Percentiles rank a stretch among this genome's conserved stretches.
Conservation (phyloP, 2,329 filamentous ascomycete species). For the Didymella glomerata region DNA sequence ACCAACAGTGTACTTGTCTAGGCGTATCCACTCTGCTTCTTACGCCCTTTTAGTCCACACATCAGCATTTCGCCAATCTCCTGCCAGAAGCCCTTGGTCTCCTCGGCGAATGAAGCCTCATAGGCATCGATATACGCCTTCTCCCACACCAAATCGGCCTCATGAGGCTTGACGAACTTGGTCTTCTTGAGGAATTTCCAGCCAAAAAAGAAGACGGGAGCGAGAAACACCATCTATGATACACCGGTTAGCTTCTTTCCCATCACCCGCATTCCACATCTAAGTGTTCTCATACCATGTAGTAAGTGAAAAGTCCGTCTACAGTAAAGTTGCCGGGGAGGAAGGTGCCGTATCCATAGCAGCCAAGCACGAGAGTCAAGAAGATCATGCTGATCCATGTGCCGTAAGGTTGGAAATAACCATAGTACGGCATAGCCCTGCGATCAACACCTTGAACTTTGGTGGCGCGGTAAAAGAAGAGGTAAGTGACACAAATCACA, state of each 20-base stretch:
- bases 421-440: background rate
- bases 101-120: slow-evolving; percentile 30
- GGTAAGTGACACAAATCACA: background rate
- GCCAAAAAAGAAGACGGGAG: background rate
- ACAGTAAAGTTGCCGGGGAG: background rate
- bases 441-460: background rate
- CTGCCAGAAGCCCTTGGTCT: slow-evolving; percentile 39
- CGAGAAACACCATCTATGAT: background rate
- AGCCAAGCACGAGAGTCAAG: background rate
- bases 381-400: background rate
- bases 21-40: background rate
- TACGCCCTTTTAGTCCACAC: slow-evolving; percentile 26
- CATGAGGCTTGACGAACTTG: background rate
- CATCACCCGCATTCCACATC: background rate
- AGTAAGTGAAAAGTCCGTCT: background rate
- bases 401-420: background rate
- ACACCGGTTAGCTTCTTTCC: background rate
- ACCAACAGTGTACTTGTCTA: background rate
- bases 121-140: slow-evolving; percentile 55
- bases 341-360: background rate
- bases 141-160: slow-evolving; percentile 49
- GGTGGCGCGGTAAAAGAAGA: background rate
- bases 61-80: slow-evolving; percentile 36
- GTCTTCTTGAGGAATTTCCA: background rate
- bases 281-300: background rate